Evolutionary conservation across 129 eudicot genomes (phyloP).

Genomic region (Flaveria ramosissima): DNA sequence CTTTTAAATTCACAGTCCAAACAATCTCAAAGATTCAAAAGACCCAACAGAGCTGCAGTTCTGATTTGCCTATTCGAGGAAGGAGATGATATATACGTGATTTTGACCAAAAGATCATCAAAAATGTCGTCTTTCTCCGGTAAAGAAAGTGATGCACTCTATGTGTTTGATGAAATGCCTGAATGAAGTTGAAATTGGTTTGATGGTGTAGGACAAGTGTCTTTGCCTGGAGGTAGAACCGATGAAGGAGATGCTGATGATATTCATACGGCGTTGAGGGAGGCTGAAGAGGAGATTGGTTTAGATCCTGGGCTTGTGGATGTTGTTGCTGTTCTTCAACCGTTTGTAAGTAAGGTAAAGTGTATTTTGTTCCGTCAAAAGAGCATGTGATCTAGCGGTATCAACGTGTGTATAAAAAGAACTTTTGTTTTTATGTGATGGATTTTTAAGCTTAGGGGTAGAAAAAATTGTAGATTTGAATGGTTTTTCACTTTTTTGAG

Average conservation of each 20-base stretch:
- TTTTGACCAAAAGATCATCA: conserved; percentile 70
- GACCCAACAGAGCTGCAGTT: conserved; percentile 63
- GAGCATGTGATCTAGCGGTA: too few species aligned
- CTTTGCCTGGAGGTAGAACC: conserved; percentile 78
- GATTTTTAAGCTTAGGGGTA: too few species aligned
- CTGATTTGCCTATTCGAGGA: conserved; percentile 58
- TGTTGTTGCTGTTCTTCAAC: conserved; percentile 59
- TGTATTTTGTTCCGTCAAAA: not conserved
- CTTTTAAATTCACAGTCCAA: conserved; percentile 16
- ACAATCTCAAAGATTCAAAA: conserved; percentile 23
- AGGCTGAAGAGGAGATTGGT: conserved; percentile 84
- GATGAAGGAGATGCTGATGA: conserved; percentile 61
- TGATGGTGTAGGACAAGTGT: conserved; percentile 60
- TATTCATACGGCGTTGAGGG: conserved; percentile 65
- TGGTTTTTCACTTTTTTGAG: too few species aligned
- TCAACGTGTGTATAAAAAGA: too few species aligned
- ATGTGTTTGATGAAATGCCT: conserved; percentile 10
- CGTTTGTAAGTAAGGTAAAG: conserved; percentile 52
- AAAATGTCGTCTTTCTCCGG: conserved; percentile 63
- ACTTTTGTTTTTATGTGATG: too few species aligned
- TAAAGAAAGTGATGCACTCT: conserved; percentile 11
- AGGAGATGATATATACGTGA: conserved; percentile 49
- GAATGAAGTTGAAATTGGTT: conserved; percentile 6
- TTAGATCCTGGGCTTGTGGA: conserved; percentile 69
- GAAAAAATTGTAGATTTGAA: too few species aligned